Evolutionary conservation across 176 grass and related monocot genomes (phyloP), one percentile per base, ranked within the genome.

Genomic region (Luzula sylvatica): DNA sequence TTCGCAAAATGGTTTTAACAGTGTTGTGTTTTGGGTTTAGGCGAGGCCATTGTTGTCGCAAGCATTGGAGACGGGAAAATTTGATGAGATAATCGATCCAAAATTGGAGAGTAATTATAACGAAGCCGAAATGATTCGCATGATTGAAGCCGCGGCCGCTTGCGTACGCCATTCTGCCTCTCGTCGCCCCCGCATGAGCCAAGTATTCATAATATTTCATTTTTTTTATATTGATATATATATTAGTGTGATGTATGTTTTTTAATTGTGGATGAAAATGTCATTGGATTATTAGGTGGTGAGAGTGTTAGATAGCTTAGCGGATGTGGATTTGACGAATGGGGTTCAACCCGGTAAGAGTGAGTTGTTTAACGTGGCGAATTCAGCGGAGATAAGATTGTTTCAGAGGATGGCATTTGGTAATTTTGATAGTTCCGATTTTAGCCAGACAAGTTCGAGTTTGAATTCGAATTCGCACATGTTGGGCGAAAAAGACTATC

Each of bases 121-220:
- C 20, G 65, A 87, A 46, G 65, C 58, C 1, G 88, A 94, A 67
- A 83, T 94, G 72, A 69, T 87, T 65, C 88, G 66, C 7, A 94
- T 94, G 88, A 81, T 94, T 24, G 83, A 83, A 80, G 73, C 88
- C 48, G 83, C 83, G 3, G 83, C 83, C 16, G 79, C 83, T 22
- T 94, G 88, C 23, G 68, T 83, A 23, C 88, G 83, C 8, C 76
- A 94, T 28, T 83, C 88, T 0, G 75, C 83, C 23, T 71, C 88
- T 8, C 79, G 68, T 53, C 86, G 88, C 64, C 88, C 88, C 69
- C 81, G 52, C 61, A 87, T 94, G 83, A 80, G 79, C 56, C 83
- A 94, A 78, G 88, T 94, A n/a, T n/a, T n/a, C n/a, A n/a, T n/a
- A n/a, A n/a, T n/a, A n/a, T n/a, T n/a, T n/a, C n/a, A n/a, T n/a